Evolutionary conservation across 2,329 filamentous ascomycete genomes (phyloP).

Genomic region (Beauveria varroae): DNA sequence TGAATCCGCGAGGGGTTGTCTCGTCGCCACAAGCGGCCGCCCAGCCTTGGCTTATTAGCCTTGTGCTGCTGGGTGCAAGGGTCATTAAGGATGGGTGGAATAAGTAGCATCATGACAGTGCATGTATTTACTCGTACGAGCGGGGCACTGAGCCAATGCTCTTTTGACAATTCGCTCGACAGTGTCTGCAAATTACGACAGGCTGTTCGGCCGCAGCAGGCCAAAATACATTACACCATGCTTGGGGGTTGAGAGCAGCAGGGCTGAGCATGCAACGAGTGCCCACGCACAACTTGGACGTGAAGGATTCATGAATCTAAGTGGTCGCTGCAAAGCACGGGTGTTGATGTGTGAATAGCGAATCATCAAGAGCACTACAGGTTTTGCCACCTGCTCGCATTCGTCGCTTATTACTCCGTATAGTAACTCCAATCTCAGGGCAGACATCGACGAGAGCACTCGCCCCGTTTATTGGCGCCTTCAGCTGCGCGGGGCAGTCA

Average conservation of each 20-base stretch:
- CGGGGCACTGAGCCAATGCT: too few relatives aligned
- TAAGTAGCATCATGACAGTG: too few relatives aligned
- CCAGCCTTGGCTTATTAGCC: neutral
- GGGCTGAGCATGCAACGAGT: neutral
- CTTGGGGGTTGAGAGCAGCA: neutral
- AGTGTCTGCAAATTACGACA: neutral
- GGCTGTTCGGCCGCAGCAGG: too few relatives aligned
- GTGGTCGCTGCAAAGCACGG: too few relatives aligned
- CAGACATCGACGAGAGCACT: neutral
- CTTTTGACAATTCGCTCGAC: too few relatives aligned
- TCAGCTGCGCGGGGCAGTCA: slow-evolving; percentile 1
- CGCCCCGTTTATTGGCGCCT: neutral
- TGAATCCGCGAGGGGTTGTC: neutral
- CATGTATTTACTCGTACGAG: too few relatives aligned
- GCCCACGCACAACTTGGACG: neutral
- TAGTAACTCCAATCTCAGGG: neutral
- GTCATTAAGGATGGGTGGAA: too few relatives aligned
- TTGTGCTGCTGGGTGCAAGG: too few relatives aligned
- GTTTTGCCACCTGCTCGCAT: neutral
- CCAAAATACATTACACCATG: neutral
- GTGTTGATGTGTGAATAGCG: neutral
- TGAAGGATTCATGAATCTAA: neutral
- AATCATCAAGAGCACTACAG: neutral
- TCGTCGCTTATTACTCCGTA: neutral
- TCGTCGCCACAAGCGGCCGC: neutral